Evolutionary conservation across 345 rosid genomes (phyloP).

Genomic region (Sapria himalayana): DNA sequence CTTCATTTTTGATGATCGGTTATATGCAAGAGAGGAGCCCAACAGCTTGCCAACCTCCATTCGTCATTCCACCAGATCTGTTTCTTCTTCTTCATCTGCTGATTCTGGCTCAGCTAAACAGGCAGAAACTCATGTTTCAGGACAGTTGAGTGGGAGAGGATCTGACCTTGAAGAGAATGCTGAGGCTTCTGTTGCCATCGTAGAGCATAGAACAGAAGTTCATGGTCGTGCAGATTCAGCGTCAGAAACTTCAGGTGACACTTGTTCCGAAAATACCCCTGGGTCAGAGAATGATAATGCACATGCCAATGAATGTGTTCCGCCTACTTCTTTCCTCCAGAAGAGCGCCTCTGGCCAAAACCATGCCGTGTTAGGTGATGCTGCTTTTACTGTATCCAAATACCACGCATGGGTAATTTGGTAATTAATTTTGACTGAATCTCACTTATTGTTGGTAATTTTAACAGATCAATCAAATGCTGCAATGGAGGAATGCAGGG

Average conservation of each 20-base stretch:
- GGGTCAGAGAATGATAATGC: conserved; percentile 19
- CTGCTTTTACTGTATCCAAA: too few species aligned
- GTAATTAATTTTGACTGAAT: too few species aligned
- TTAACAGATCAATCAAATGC: conserved; percentile 56
- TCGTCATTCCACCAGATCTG: conserved; percentile 51
- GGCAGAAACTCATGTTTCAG: conserved; percentile 32
- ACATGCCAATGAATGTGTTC: too few species aligned
- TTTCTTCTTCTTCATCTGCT: conserved; percentile 75
- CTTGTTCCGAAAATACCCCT: conserved; percentile 13
- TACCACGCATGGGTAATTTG: too few species aligned
- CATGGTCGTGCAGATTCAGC: conserved; percentile 20
- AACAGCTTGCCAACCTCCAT: conserved; percentile 68
- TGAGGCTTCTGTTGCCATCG: conserved; percentile 16
- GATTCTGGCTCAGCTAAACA: conserved; percentile 54
- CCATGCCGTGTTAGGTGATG: too few species aligned
- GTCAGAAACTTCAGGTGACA: conserved; percentile 47
- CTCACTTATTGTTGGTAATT: too few species aligned
- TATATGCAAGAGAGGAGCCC: conserved; percentile 41
- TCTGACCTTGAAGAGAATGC: conserved; percentile 28
- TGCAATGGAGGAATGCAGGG: conserved; percentile 33
- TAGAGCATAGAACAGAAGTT: conserved; percentile 17
- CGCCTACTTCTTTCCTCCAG: too few species aligned
- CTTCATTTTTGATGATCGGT: conserved; percentile 44
- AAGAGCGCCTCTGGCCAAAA: too few species aligned
- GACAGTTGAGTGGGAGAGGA: conserved; percentile 52